A percentile compares a stretch with the other conserved stretches of the same genome.
These are phyloP conservation scores for Colletotrichum sp. DNA, from an alignment of 2,329 filamentous ascomycete species.

Conservation along the genomic window DNA sequence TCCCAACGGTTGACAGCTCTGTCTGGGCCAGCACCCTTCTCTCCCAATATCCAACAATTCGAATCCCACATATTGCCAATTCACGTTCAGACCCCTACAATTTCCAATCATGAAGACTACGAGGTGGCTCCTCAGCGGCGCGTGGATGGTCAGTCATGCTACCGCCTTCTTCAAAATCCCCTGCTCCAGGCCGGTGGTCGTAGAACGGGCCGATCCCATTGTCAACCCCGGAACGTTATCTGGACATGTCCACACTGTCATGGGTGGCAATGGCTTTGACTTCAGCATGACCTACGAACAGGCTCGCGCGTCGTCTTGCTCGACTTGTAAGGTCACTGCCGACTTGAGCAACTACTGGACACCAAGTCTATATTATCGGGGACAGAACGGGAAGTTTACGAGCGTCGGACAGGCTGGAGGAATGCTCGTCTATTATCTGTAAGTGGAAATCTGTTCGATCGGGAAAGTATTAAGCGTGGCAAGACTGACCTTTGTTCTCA, in stretches of 20 bases:
- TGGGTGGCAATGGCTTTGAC: slow-evolving; percentile 66
- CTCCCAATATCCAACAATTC: background rate
- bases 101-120: background rate
- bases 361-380: slow-evolving; percentile 56
- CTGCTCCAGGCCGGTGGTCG: slow-evolving; percentile 19
- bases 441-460: slow-evolving; percentile 17
- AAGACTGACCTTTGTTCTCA: background rate
- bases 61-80: background rate
- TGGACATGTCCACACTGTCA: slow-evolving; percentile 63
- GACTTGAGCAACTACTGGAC: slow-evolving; percentile 75
- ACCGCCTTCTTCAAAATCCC: slow-evolving; percentile 20
- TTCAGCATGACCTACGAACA: slow-evolving; percentile 56
- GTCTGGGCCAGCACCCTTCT: background rate
- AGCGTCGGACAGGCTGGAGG: slow-evolving; percentile 48
- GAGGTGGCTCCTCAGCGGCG: background rate
- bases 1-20: background rate
- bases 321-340: slow-evolving; percentile 65
- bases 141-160: background rate
- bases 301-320: slow-evolving; percentile 61
- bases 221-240: slow-evolving; percentile 57
- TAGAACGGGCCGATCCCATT: slow-evolving; percentile 63
- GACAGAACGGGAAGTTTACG: slow-evolving; percentile 59
- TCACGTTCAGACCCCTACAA: background rate
- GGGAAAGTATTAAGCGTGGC: background rate
- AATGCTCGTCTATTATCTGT: slow-evolving; percentile 54